Evolutionary conservation across 768 basidiomycete species (phyloP).

Genomic region (Termitomyces heimii): DNA sequence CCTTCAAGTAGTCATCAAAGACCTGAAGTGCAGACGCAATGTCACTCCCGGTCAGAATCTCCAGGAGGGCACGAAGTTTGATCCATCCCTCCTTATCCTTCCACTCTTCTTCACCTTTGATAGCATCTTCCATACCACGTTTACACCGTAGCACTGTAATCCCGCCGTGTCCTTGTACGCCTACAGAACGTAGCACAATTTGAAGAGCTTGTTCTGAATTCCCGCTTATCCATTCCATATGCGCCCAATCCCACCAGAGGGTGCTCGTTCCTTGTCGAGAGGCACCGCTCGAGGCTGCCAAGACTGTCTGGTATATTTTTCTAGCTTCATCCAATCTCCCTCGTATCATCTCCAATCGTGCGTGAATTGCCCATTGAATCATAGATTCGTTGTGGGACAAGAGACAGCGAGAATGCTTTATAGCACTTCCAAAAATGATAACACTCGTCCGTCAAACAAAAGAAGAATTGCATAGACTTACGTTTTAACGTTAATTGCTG

Average conservation of each 20-base stretch:
- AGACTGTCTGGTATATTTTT: slow-evolving; percentile 70
- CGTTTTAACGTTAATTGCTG: slow-evolving; percentile 53
- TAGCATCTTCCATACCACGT: slow-evolving; percentile 52
- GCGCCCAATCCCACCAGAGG: slow-evolving; percentile 83
- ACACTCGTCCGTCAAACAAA: background rate
- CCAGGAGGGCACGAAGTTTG: slow-evolving; percentile 58
- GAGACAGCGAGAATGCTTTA: slow-evolving; percentile 61
- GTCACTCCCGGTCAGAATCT: slow-evolving; percentile 46
- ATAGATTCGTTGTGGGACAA: slow-evolving; percentile 59
- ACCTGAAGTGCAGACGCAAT: slow-evolving; percentile 32
- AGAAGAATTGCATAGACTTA: slow-evolving; percentile 17
- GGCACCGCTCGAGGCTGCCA: slow-evolving; percentile 38
- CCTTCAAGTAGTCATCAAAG: slow-evolving; percentile 30
- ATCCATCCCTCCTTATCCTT: slow-evolving; percentile 62
- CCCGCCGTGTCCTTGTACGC: slow-evolving; percentile 45
- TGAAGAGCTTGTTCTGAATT: slow-evolving; percentile 42
- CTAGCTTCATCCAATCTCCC: slow-evolving; percentile 63
- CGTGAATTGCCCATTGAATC: slow-evolving; percentile 70
- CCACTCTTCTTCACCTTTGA: slow-evolving; percentile 29
- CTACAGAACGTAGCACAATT: slow-evolving; percentile 49
- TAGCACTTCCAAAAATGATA: slow-evolving; percentile 38
- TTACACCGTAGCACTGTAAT: slow-evolving; percentile 59
- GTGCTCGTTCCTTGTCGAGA: slow-evolving; percentile 29
- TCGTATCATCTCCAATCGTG: slow-evolving; percentile 62
- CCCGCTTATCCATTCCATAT: slow-evolving; percentile 73